Evolutionary conservation across 352 stramenopile genomes (phyloP).

Genomic region (Thraustochytrium striatum): DNA sequence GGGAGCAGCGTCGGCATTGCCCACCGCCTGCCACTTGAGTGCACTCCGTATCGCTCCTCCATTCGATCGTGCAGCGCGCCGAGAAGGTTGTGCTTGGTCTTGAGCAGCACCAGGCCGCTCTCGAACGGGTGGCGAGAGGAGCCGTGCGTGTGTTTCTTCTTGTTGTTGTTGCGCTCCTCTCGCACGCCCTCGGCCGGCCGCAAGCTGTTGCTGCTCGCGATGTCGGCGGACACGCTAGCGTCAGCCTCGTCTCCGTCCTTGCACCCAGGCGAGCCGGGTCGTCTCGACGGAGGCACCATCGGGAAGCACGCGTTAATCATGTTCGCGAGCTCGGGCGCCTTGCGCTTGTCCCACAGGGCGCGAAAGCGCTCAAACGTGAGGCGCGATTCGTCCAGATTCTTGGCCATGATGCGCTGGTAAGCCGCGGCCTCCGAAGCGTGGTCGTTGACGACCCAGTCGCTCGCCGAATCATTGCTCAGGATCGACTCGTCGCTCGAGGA

Average conservation of each 20-base stretch:
- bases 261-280: no score
- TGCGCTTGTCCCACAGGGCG: slow-evolving; percentile 1
- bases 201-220: no score
- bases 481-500: neutral
- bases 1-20: no score
- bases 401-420: neutral
- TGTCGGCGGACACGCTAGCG: no score
- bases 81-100: neutral
- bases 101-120: neutral
- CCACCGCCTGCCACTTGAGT: no score
- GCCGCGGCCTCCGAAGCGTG: neutral
- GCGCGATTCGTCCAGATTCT: neutral
- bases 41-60: no score
- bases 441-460: slow-evolving; percentile 11
- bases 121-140: neutral
- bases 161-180: neutral
- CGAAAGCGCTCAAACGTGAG: slow-evolving; percentile 37
- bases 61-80: neutral
- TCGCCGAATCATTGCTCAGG: slow-evolving; percentile 8
- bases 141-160: neutral
- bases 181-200: neutral
- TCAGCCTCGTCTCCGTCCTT: no score
- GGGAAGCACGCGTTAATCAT: slow-evolving; percentile 10
- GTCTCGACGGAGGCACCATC: neutral
- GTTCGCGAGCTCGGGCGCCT: neutral